Evolutionary conservation across 2,329 filamentous ascomycete species (phyloP).

Genomic region (Phaeoacremonium minimum): DNA sequence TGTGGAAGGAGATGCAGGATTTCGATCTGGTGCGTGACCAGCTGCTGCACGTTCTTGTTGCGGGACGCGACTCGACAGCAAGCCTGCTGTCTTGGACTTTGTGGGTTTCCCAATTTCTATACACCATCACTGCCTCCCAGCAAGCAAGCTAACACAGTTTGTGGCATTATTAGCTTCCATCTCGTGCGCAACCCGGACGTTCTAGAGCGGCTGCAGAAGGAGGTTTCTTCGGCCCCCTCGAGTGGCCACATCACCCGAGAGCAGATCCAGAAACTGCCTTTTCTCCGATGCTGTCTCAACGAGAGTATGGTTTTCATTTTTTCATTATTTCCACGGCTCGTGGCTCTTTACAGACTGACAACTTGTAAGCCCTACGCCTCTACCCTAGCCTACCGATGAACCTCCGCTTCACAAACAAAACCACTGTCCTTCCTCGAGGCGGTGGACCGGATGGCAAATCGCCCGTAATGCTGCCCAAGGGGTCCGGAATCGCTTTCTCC

Average conservation of each 20-base stretch:
- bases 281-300: slow-evolving; percentile 13
- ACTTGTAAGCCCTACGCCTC: slow-evolving; percentile 29
- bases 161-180: slow-evolving; percentile 1
- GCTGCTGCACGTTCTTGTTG: slow-evolving; percentile 13
- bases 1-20: slow-evolving; percentile 11
- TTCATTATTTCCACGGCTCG: no score
- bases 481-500: slow-evolving; percentile 16
- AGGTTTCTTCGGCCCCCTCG: slow-evolving; percentile 7
- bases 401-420: slow-evolving; percentile 3
- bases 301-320: no score
- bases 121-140: no score
- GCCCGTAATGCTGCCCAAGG: slow-evolving; percentile 20
- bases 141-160: slow-evolving; percentile 3
- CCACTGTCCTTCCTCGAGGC: slow-evolving; percentile 20
- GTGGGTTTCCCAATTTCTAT: slow-evolving; percentile 6
- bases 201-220: slow-evolving; percentile 1
- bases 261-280: slow-evolving; percentile 12
- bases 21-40: slow-evolving; percentile 12
- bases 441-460: slow-evolving; percentile 20
- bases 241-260: slow-evolving; percentile 7
- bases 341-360: neutral
- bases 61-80: slow-evolving; percentile 14
- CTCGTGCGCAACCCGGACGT: slow-evolving; percentile 1
- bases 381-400: slow-evolving; percentile 33
- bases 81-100: slow-evolving; percentile 14